Percentiles rank a stretch among this genome's conserved stretches.
Evolutionary conservation across 345 rosid species (phyloP).

Genomic region (Raphanus sativus): DNA sequence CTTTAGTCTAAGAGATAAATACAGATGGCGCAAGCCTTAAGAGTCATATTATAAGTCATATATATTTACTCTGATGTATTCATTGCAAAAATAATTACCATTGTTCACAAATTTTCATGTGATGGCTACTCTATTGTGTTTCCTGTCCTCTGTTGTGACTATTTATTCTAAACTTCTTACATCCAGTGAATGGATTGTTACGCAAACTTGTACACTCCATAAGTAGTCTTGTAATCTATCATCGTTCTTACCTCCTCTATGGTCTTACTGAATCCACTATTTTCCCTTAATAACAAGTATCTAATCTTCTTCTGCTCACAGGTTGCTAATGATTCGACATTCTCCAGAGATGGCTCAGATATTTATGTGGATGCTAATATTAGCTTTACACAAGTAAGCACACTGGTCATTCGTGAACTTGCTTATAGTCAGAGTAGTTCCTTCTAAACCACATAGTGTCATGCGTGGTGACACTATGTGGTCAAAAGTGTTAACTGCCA

Average conservation of each 20-base stretch:
- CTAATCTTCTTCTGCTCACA: constrained; percentile 36
- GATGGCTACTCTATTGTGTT: constrained; percentile 17
- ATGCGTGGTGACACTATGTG: constrained; percentile 15
- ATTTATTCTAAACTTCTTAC: constrained; percentile 10
- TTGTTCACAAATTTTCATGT: constrained; percentile 9
- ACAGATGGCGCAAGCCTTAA: neutral
- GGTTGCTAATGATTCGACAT: constrained; percentile 79
- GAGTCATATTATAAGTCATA: no score
- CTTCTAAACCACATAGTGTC: no score
- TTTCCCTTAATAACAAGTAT: constrained; percentile 19
- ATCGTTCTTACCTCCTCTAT: constrained; percentile 2
- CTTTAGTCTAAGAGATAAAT: constrained; percentile 4
- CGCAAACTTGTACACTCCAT: neutral
- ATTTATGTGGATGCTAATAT: constrained; percentile 75
- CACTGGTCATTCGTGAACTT: constrained; percentile 20
- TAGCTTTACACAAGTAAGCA: constrained; percentile 85
- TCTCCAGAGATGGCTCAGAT: constrained; percentile 90
- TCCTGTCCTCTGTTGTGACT: neutral
- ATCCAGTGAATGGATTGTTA: neutral
- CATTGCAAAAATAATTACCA: neutral
- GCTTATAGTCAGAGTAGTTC: constrained; percentile 15
- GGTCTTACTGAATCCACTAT: constrained; percentile 19
- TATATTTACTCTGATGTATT: neutral
- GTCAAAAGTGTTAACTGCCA: neutral
- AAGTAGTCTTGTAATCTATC: neutral